Base-by-base conservation (phyloP, 2,329 filamentous ascomycete species). In the Juglanconis juglandina region DNA sequence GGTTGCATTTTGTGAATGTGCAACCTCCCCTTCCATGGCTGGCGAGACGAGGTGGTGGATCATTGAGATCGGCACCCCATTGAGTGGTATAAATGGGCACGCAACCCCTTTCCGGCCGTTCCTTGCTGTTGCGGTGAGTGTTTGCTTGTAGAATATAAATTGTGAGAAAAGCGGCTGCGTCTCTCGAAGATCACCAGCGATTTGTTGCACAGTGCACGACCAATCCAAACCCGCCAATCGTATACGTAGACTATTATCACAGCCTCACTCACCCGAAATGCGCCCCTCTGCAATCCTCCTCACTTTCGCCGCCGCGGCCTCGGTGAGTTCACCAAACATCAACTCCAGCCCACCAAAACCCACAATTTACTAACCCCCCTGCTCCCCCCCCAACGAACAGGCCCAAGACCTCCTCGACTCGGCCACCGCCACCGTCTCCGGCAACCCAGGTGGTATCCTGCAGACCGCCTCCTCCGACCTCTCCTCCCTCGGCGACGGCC, bases 261-360 rank as follows among this genome's bases (percentile, higher is more conserved):
- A 53, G 41, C 53, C 47, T 54, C 55, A 64, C 56, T 47, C 56
- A 54, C 41, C n/a, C 35, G 52, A 64, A 47, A 65, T 51, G 60
- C 77, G 75, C 71, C 69, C 72, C 67, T 67, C 67, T 65, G 64
- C 68, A 49, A 66, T 70, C 57, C 48, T 74, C 63, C 61, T 73
- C 58, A 67, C 70, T 64, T 65, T 75, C 49, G 69, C 69, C 53
- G 69, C 72, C 59, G 62, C 68, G 47, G 70, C 67, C 62, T 64
- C 72, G 65, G 72, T 73, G 66, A 39, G 63, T 66, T 24, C 30
- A 35, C 24, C 47, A 33, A 49, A 24, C 9, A 24, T 24, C 24
- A 24, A 24, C 24, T 24, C 5, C 44, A 5, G 14, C 14, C 24
- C 39, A 44, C 5, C 41, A 32, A 42, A 7, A 32, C 2, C 49